Evolutionary conservation across 495 filamentous ascomycete genomes (phyloP), one percentile per base, ranked within the genome.

Genomic region (Penicillium subrubescens): DNA sequence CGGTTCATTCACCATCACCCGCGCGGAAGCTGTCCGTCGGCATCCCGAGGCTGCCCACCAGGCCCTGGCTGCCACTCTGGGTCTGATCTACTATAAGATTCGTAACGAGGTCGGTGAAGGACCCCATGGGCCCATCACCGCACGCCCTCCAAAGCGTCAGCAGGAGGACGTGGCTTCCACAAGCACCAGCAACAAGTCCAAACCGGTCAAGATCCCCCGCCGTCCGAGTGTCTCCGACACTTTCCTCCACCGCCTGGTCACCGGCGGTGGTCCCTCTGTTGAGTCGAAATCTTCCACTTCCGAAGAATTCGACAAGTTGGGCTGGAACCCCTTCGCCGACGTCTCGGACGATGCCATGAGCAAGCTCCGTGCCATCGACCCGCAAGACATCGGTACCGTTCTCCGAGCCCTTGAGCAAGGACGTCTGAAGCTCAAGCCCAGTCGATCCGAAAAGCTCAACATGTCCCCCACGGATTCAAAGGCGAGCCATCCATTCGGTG

Each of bases 61-160:
- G 63, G 78, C 78, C 1, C 67, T 81, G 1, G 78, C 78, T 21
- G 78, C 77, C n/a, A 77, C 71, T 4, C 55, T 79, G 12, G 78
- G 78, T 31, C 64, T 81, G 23, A 73, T 78, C 3, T 81, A 79
- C 60, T 78, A 77, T 61, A 79, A 79, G 64, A 81, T 81, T 41
- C 77, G 77, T 10, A 81, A 81, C 41, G 75, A 79, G 57, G 74
- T 77, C 6, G 77, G 78, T 1, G 78, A 79, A 34, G 73, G 72
- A 2, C 73, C 69, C 1, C 68, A 70, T 50, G 60, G 68, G 5
- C 72, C 57, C 5, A 63, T 74, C 27, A 58, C 61, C 21, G 29
- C 33, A 6, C 73, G 76, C 25, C 72, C 78, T 12, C 71, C 73
- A 2, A 81, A 81, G 65, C 72, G 77, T 34, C 74, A 75, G 44